Evolutionary conservation across 1,284 basidiomycete genomes (phyloP), one percentile per base, ranked within the genome.

Genomic region (Hymenochaete sp.): DNA sequence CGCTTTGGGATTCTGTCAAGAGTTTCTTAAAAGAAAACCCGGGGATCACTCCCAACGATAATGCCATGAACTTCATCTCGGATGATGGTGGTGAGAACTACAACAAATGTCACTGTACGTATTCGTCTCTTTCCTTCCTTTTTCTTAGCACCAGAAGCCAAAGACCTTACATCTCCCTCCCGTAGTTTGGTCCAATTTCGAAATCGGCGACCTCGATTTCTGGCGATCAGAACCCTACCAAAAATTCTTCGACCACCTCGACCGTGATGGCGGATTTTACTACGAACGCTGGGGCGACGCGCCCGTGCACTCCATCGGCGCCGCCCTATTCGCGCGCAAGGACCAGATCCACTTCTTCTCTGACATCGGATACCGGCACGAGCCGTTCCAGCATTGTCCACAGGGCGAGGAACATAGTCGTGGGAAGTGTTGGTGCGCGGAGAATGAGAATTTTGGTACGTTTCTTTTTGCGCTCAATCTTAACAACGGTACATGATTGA

Each of bases 271-370:
- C 50, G 93, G 93, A n/a, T 93, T 93, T 64, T 91, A 90, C 63
- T 93, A 93, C 55, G 90, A 93, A 73, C 75, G 87, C 28, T 90
- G 88, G 89, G 92, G 91, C 32, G 92, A 96, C 65, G 92, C 92
- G 4, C 91, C 88, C 1, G 84, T 92, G 2, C 89, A 92, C 59
- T 86, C 82, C 45, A 88, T 93, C 54, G 91, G 82, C 26, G 90
- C 85, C 0, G 81, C 86, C 1, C 68, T 93, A 22, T 86, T 93
- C 56, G 82, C 82, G 1, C 72, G 68, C 48, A 88, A 84, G 57
- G 81, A 87, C 6, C 82, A 92, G 60, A 76, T 93, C 44, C 81
- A 90, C 60, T 89, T 87, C 65, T 90, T 91, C 66, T 70, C 60
- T 48, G 71, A 73, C 48, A 71, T 68, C 35, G 72, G 77, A 11